Evolutionary conservation across 768 basidiomycete species (phyloP), one percentile per base, ranked within the genome.

Genomic region (Cystobasidium tubakii): DNA sequence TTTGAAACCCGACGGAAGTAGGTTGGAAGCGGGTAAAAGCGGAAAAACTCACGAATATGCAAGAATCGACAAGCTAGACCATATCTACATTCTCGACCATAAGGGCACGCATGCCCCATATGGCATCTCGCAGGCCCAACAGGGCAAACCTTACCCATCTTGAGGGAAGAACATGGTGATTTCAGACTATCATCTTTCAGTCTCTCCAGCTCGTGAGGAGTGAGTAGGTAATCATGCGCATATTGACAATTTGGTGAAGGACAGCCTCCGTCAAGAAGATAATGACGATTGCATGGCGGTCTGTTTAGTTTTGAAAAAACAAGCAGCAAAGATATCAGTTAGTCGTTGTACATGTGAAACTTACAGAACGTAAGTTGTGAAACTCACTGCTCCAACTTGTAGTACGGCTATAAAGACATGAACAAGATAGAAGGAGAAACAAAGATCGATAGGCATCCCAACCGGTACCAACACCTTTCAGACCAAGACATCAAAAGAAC

Each of bases 271-370:
- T 31, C 69, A 9, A 55, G 54, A 17, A 60, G 55, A 39, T 71
- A 71, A 46, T 71, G 69, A n/a, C 43, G 21, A 34, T 71, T 71
- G 54, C 69, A 71, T 1, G 69, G 69, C 1, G 69, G 69, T 31
- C 57, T 60, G 4, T 27, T 9, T 62, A 2, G 36, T 19, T 21
- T 17, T 4, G 21, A 50, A 50, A 50, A 12, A 3, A 21, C 15
- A 50, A 50, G 21, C 46, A 50, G 46, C 21, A 9, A n/a, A 21
- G 7, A 50, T 6, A 15, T 9, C 7, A n/a, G n/a, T 15, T 4
- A 50, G 21, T 17, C 46, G 4, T 50, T 17, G 46, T 21, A n/a
- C 42, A 42, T 7, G 9, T 42, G 42, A 42, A 7, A 42, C 17
- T 42, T 42, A 42, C 42, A 42, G 42, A 42, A 17, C 42, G 42